These are phyloP conservation scores for Mycosphaerelloides madeirae DNA, from an alignment of 2,329 filamentous ascomycete species.

Conservation along the genomic window DNA sequence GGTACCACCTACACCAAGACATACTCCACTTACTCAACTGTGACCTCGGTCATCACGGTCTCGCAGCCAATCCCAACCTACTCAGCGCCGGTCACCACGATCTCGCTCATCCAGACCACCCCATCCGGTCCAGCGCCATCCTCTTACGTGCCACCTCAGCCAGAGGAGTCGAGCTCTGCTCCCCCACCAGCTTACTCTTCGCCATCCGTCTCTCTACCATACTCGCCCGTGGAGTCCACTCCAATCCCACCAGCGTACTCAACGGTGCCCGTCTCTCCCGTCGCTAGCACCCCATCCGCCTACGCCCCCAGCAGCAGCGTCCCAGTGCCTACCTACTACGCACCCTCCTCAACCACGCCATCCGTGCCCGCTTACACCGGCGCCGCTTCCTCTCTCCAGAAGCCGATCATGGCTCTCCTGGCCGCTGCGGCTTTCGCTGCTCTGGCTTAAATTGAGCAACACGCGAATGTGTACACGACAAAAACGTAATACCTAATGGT, in stretches of 20 bases:
- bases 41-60: neutral
- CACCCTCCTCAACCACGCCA: neutral
- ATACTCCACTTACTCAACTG: slow-evolving; percentile 4
- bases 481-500: no score
- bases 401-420: slow-evolving; percentile 11
- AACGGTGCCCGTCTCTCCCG: neutral
- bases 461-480: no score
- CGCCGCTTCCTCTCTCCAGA: slow-evolving; percentile 9
- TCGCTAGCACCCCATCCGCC: neutral
- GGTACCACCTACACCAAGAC: slow-evolving; percentile 10
- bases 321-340: neutral
- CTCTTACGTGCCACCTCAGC: neutral
- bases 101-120: neutral
- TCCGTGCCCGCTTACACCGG: slow-evolving; percentile 3
- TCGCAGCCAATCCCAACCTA: neutral
- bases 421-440: slow-evolving; percentile 12
- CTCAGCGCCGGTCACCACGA: neutral
- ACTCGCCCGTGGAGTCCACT: neutral
- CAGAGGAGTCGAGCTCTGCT: neutral
- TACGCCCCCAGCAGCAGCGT: slow-evolving; percentile 1
- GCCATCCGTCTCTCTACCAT: neutral
- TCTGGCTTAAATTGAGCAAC: slow-evolving; percentile 7
- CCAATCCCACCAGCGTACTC: no score
- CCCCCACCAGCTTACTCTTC: neutral
- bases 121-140: neutral